Conservation (phyloP, 2,329 filamentous ascomycete species). For the Exophiala alcalophila region DNA sequence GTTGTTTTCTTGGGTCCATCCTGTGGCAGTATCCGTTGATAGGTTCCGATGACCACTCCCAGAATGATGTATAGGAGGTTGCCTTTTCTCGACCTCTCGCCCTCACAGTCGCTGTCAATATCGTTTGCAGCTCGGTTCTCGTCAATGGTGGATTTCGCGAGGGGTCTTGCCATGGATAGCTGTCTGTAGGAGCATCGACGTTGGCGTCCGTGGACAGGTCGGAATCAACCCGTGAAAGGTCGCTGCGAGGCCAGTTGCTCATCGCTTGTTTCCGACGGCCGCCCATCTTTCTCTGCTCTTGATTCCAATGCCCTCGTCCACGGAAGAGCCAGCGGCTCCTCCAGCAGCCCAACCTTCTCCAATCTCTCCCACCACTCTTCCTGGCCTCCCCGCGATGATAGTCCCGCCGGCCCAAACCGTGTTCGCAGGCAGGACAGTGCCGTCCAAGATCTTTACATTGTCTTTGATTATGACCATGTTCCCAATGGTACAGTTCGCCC, state of each 20-base stretch:
- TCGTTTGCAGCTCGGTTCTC: too few species aligned
- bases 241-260: slow-evolving; percentile 1
- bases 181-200: too few species aligned
- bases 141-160: too few species aligned
- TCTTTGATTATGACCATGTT: slow-evolving; percentile 92
- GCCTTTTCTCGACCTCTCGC: too few species aligned
- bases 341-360: slow-evolving; percentile 45
- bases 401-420: slow-evolving; percentile 93
- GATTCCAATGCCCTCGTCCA: slow-evolving; percentile 28
- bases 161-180: too few species aligned
- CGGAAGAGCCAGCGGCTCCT: slow-evolving; percentile 19
- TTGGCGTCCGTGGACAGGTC: too few species aligned
- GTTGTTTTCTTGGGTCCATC: too few species aligned
- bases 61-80: too few species aligned
- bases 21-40: too few species aligned
- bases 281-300: slow-evolving; percentile 30
- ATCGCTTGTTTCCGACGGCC: slow-evolving; percentile 29
- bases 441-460: slow-evolving; percentile 82
- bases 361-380: slow-evolving; percentile 75
- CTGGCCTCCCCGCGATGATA: slow-evolving; percentile 81
- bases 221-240: too few species aligned
- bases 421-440: slow-evolving; percentile 75
- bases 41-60: too few species aligned
- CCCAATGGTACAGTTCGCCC: slow-evolving; percentile 70
- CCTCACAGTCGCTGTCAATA: too few species aligned